Evolutionary conservation across 1,139 yeast species (phyloP).

Genomic region (Protomyces arabidopsidicola): DNA sequence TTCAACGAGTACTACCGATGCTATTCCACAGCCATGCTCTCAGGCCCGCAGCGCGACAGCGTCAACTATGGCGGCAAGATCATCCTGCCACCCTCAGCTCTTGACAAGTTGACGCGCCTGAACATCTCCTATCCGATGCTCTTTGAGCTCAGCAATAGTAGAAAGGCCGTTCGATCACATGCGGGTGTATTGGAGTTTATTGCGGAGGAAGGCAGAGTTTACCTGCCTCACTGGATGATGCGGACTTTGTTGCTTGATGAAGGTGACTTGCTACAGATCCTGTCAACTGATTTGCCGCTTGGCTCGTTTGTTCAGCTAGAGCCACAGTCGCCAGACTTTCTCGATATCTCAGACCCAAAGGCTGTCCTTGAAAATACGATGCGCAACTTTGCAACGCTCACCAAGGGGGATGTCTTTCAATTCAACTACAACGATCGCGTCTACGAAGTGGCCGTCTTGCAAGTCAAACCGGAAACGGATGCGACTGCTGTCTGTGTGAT

Average conservation of each 20-base stretch:
- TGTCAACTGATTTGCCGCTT: constrained; percentile 69
- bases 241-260: constrained; percentile 64
- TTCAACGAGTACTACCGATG: constrained; percentile 85
- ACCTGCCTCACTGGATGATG: constrained; percentile 98
- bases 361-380: constrained; percentile 91
- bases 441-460: constrained; percentile 78
- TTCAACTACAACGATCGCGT: constrained; percentile 74
- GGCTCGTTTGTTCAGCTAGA: constrained; percentile 89
- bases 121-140: constrained; percentile 95
- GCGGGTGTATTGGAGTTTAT: constrained; percentile 94
- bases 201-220: constrained; percentile 95
- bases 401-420: constrained; percentile 80
- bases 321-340: constrained; percentile 89
- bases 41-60: constrained; percentile 69
- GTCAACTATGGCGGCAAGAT: constrained; percentile 90
- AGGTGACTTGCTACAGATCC: constrained; percentile 70
- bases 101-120: constrained; percentile 64
- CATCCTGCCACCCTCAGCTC: constrained; percentile 87
- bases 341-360: constrained; percentile 91
- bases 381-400: constrained; percentile 81
- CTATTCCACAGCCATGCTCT: constrained; percentile 89
- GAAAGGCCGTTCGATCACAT: constrained; percentile 56
- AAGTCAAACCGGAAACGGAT: constrained; percentile 72
- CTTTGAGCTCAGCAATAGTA: constrained; percentile 60
- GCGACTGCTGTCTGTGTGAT: constrained; percentile 71